Base-by-base conservation (phyloP, 805 yeast species). In the Candida ipomoeae region DNA sequence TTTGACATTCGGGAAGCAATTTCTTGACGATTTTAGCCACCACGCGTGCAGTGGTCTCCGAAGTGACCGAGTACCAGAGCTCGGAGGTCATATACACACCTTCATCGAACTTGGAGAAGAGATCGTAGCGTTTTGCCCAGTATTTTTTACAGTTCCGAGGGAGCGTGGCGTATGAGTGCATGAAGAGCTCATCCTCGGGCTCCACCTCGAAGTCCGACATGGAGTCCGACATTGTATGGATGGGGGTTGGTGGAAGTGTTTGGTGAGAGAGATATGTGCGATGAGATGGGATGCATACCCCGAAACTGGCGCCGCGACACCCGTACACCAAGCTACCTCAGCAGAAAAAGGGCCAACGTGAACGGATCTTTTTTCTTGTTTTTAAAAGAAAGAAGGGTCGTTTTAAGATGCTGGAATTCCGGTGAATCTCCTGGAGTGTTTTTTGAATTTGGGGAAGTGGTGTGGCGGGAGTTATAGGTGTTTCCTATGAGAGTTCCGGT, bases 21-120 rank as follows among this genome's bases (percentile, higher is more conserved):
- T 77, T 74, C 46, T 70, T 65, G 15, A 84, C 66, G 50, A 81
- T 75, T 48, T 76, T 73, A 0, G 90, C 85, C 0, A 78, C 66
- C 57, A 81, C 82, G 5, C 69, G 66, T 0, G 96, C 94, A 1
- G 87, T 69, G 1, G 64, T 59, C 60, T 91, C 97, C 0, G 96
- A 91, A 0, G 98, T 91, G 5, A 89, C 96, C 49, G 92, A 84
- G 65, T 75, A 91, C 94, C 96, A 87, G 46, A 89, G 73, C 61
- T 85, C 94, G 14, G 79, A 71, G 1, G 86, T 85, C 70, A 91
- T 72, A 48, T 74, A 73, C 1, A 89, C 75, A 0, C 94, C 92
- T 6, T 81, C 77, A 59, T 87, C 89, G 56, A 75, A 86, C 54
- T 68, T 71, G 5, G 81, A 69, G 62, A 90, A 90, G 8, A 90